Base-by-base conservation (phyloP, 805 yeast genomes). In the Metschnikowia reukaufii region DNA sequence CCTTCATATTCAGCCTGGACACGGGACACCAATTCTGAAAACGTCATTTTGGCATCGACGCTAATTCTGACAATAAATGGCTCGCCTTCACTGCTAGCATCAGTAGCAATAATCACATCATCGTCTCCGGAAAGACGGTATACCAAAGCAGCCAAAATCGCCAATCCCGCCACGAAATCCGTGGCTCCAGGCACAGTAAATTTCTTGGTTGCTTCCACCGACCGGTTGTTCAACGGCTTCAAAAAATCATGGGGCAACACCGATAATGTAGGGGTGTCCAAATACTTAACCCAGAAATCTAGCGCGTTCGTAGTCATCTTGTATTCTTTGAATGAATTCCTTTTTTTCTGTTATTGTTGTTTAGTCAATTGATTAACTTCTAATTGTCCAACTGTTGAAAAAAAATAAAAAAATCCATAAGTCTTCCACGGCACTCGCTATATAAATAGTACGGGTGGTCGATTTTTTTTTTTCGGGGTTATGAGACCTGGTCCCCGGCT, bases 81-180 rank as follows among this genome's bases (percentile, higher is more conserved):
- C 42, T 70, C 67, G 13, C 61, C 63, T 9, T 58, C 47, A 13
- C 51, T 50, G 12, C 54, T 51, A 20, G 77, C 65, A 55, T 84
- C 82, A 0, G 90, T 82, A n/a, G 91, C 90, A 50, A 92, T 70
- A n/a, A 86, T 83, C 42, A 94, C 83, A 59, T 92, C 97, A 55
- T 92, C 97, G 63, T 92, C 98, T 19, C 97, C 98, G 2, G 97
- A 86, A 39, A 88, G 72, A 61, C 98, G 76, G 66, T 79, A 84
- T 32, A 88, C 75, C 47, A 92, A 74, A 0, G 85, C 81, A 19
- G 85, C 80, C 68, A 83, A 87, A 0, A 79, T 79, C 15, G 96
- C 72, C 51, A 88, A 72, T 0, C 83, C 82, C 13, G 78, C 65
- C 8, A 72, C 60, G 63, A 84, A 87, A 52, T 49, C 38, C 54